Percentiles rank a stretch among this genome's conserved stretches.
Evolutionary conservation across 805 yeast species (phyloP).

Genomic region (Metschnikowia kofuensis): DNA sequence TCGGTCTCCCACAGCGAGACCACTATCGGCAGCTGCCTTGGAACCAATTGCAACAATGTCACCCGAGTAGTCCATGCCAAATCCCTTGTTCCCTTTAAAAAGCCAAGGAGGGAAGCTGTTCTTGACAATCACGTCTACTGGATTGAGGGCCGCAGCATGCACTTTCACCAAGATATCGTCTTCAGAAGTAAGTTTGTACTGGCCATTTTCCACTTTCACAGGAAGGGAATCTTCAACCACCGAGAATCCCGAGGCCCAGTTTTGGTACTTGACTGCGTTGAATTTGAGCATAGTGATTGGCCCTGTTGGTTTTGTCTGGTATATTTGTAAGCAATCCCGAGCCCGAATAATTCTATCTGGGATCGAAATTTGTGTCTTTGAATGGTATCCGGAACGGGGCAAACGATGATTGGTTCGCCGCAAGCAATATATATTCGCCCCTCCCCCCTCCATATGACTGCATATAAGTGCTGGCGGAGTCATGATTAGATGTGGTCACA

Average conservation of each 20-base stretch:
- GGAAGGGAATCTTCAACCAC: constrained; percentile 13
- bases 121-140: constrained; percentile 28
- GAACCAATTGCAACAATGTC: constrained; percentile 30
- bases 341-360: too few relatives aligned
- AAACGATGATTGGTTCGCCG: too few relatives aligned
- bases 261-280: constrained; percentile 23
- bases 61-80: constrained; percentile 36
- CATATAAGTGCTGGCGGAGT: too few relatives aligned
- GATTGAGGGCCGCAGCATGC: constrained; percentile 32
- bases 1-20: constrained; percentile 27
- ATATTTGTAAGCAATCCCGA: too few relatives aligned
- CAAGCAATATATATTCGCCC: too few relatives aligned
- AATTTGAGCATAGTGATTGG: constrained; percentile 14
- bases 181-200: constrained; percentile 11
- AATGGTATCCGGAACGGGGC: too few relatives aligned
- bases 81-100: constrained; percentile 19
- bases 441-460: too few relatives aligned
- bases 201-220: constrained; percentile 8
- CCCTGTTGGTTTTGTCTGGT: too few relatives aligned
- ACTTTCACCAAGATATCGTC: constrained; percentile 29
- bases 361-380: too few relatives aligned
- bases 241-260: constrained; percentile 14
- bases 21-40: constrained; percentile 18
- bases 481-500: too few relatives aligned
- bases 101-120: constrained; percentile 14